Base-by-base conservation (phyloP, 805 yeast species). In the Lipomyces kockii region DNA sequence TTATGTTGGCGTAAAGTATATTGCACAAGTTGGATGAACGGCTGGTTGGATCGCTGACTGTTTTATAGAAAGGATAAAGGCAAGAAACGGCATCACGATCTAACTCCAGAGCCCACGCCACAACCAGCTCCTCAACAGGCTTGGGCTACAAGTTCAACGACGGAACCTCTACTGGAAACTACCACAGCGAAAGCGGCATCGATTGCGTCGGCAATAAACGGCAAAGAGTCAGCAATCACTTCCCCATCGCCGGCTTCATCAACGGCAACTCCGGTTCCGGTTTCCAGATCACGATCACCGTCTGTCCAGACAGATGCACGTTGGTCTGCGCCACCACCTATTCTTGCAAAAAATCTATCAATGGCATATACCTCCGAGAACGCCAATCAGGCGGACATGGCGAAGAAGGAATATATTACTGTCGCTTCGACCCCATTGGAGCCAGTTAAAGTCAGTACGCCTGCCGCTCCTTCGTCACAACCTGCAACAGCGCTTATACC, bases 1-100 rank as follows among this genome's bases (percentile, higher is more conserved):
- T 20, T 56, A 39, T 14, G 46, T 57, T n/a, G 65, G 67, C 11
- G 57, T 29, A 14, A 62, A 58, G 63, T 39, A 62, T 14, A 35
- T 46, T 34, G 9, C 29, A 22, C 9, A 7, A 4, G 2, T 52
- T 52, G 9, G 29, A 29, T 25, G 55, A 52, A 35, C 27, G 1
- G 60, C 3, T 6, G 9, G n/a, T 5, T 32, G 8, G 22, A 34
- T 22, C 59, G 25, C 43, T 35, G 60, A 27, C 52, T 34, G 22
- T 2, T 43, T 43, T 34, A 25, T 17, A 29, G 60, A 29, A 27
- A 57, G 35, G 46, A 43, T 7, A 43, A 43, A 6, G 49, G 22
- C 49, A 43, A 58, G 2, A 5, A 49, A 32, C 62, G 57, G n/a
- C 55, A 8, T 34, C 59, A 35, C 22, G 29, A 58, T 11, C 22